Conservation (phyloP, 2,329 filamentous ascomycete species). For the Cladosporium sphaerospermum region DNA sequence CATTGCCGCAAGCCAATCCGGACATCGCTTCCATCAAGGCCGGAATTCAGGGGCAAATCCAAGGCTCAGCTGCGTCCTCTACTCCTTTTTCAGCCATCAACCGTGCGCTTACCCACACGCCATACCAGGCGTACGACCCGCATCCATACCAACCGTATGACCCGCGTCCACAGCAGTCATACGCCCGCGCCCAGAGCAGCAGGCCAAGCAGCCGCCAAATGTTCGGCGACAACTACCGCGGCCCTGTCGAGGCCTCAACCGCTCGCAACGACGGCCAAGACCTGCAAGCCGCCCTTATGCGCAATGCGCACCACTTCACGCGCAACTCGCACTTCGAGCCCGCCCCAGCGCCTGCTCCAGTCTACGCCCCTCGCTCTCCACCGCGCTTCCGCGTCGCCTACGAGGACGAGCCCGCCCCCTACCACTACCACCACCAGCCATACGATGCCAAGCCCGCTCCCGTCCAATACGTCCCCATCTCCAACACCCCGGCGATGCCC, state of each 20-base stretch:
- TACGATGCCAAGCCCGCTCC: slow-evolving; percentile 13
- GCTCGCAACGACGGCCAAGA: slow-evolving; percentile 12
- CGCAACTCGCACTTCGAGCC: slow-evolving; percentile 17
- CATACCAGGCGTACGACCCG: slow-evolving; percentile 11
- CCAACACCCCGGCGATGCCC: slow-evolving; percentile 8
- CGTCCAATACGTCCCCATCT: slow-evolving; percentile 22
- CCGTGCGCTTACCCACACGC: slow-evolving; percentile 14
- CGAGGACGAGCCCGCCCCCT: slow-evolving; percentile 20
- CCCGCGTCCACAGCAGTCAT: slow-evolving; percentile 2
- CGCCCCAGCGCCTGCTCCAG: slow-evolving; percentile 18
- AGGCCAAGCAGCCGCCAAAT: slow-evolving; percentile 16
- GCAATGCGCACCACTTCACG: slow-evolving; percentile 5
- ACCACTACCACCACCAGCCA: slow-evolving; percentile 12
- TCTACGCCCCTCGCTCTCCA: slow-evolving; percentile 16
- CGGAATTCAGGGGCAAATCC: background rate
- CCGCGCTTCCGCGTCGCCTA: slow-evolving; percentile 22
- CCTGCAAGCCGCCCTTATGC: slow-evolving; percentile 13
- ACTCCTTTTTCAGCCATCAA: slow-evolving; percentile 15
- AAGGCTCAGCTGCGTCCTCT: background rate
- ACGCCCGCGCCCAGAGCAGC: slow-evolving; percentile 10
- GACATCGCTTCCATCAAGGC: slow-evolving; percentile 28
- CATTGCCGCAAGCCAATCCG: slow-evolving; percentile 11
- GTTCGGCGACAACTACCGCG: slow-evolving; percentile 2
- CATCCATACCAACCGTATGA: slow-evolving; percentile 3
- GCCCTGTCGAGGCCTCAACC: slow-evolving; percentile 9